phyloP scores from a whole-genome alignment of 2,329 filamentous ascomycete genomes.

The Nannizzia gypsea region DNA sequence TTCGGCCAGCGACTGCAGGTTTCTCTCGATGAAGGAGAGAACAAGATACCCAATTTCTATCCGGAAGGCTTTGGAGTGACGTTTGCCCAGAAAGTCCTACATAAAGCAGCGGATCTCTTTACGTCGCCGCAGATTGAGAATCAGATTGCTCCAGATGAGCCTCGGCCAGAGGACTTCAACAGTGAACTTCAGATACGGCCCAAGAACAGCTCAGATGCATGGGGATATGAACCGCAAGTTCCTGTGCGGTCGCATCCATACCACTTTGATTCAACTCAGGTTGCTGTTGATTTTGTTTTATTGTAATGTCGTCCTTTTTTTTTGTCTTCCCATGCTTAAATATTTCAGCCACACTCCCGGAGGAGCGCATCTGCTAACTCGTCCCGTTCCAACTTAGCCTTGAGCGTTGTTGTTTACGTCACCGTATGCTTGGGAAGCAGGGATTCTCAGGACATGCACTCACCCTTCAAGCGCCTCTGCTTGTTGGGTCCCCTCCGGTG shows the following conservation, averaged over 20 bases:
- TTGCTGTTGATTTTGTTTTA: constrained; percentile 24
- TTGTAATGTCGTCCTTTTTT: constrained; percentile 11
- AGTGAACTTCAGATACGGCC: neutral
- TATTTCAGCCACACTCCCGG: no score
- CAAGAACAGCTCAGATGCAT: neutral
- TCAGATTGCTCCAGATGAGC: neutral
- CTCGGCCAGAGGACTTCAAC: neutral
- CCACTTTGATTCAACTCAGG: constrained; percentile 20
- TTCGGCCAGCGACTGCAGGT: constrained; percentile 15
- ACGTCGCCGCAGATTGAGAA: neutral
- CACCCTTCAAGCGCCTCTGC: constrained; percentile 20
- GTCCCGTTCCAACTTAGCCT: constrained; percentile 11
- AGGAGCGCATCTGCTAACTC: neutral
- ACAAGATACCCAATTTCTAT: constrained; percentile 8
- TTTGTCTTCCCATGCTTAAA: neutral
- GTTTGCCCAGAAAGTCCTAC: neutral
- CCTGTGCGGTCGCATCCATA: constrained; percentile 15
- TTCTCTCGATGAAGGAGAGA: constrained; percentile 4
- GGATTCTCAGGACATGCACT: constrained; percentile 20
- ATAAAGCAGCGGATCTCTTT: neutral
- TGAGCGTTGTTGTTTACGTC: constrained; percentile 21
- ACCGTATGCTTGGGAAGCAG: constrained; percentile 12
- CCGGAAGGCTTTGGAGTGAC: constrained; percentile 10
- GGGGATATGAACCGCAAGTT: neutral
- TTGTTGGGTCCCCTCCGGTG: constrained; percentile 16